These are phyloP conservation scores for Aureobasidium sp. DNA, from an alignment of 2,329 filamentous ascomycete species.

Conservation along the genomic window DNA sequence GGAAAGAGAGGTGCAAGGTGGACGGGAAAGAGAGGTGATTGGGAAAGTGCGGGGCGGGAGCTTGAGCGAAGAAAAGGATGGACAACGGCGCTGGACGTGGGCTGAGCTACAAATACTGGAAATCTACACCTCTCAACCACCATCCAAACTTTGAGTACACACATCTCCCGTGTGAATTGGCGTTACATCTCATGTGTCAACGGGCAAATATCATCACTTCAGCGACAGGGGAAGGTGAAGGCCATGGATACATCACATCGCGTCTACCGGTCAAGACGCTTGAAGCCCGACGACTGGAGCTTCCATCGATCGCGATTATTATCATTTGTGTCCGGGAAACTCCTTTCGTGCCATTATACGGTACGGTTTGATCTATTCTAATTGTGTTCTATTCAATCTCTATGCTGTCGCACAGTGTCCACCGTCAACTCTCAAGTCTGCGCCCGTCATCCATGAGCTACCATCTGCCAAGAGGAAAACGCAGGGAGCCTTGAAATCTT, in stretches of 20 bases:
- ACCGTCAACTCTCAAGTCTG: conserved; percentile 63
- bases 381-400: not conserved
- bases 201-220: too few species aligned
- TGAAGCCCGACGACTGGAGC: too few species aligned
- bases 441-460: conserved; percentile 64
- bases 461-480: conserved; percentile 62
- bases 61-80: not conserved
- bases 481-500: conserved; percentile 58
- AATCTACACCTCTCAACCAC: not conserved
- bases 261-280: too few species aligned
- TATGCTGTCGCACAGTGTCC: conserved; percentile 50
- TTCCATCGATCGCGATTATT: too few species aligned
- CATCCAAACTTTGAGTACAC: too few species aligned
- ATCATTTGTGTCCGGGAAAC: too few species aligned
- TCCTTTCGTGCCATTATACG: too few species aligned
- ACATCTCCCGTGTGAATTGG: too few species aligned
- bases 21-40: not conserved
- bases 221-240: too few species aligned
- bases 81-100: not conserved
- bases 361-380: not conserved
- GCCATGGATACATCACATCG: too few species aligned
- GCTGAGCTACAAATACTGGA: not conserved
- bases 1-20: not conserved
- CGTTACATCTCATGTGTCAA: too few species aligned
- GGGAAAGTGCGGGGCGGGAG: not conserved